Evolutionary conservation across 805 yeast genomes (phyloP).

Genomic region (Ogataea pini): DNA sequence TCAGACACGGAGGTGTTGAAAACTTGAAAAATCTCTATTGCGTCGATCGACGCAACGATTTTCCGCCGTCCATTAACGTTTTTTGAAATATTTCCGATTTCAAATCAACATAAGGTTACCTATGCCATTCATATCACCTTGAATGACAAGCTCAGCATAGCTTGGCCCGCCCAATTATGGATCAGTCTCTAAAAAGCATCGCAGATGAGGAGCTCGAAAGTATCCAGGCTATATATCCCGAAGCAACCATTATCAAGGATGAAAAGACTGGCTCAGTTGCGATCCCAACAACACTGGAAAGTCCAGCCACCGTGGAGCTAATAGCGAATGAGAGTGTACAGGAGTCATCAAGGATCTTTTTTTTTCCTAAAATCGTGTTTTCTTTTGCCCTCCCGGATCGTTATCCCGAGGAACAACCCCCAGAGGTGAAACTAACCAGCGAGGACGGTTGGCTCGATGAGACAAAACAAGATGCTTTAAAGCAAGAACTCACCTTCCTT

Average conservation of each 20-base stretch:
- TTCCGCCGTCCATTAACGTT: background rate
- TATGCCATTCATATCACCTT: background rate
- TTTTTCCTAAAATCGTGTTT: constrained; percentile 36
- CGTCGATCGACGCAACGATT: background rate
- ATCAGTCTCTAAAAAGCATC: constrained; percentile 13
- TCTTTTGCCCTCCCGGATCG: constrained; percentile 33
- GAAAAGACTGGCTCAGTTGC: constrained; percentile 28
- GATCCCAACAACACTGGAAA: constrained; percentile 32
- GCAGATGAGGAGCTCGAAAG: constrained; percentile 42
- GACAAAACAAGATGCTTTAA: constrained; percentile 19
- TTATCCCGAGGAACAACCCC: constrained; percentile 40
- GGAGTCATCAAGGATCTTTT: too few relatives aligned
- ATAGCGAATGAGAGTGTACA: too few relatives aligned
- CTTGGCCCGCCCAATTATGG: too few relatives aligned
- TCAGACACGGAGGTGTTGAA: background rate
- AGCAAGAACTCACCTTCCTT: constrained; percentile 26
- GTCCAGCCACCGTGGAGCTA: constrained; percentile 24
- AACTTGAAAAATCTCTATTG: background rate
- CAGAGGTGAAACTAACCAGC: constrained; percentile 28
- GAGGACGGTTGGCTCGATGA: constrained; percentile 35
- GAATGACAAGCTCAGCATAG: too few relatives aligned
- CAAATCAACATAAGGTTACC: background rate
- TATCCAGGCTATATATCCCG: constrained; percentile 44
- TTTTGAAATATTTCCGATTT: background rate
- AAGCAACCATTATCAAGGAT: constrained; percentile 22